phyloP scores from a whole-genome alignment of 495 filamentous ascomycete species.

The Thermothielavioides terrestris region DNA sequence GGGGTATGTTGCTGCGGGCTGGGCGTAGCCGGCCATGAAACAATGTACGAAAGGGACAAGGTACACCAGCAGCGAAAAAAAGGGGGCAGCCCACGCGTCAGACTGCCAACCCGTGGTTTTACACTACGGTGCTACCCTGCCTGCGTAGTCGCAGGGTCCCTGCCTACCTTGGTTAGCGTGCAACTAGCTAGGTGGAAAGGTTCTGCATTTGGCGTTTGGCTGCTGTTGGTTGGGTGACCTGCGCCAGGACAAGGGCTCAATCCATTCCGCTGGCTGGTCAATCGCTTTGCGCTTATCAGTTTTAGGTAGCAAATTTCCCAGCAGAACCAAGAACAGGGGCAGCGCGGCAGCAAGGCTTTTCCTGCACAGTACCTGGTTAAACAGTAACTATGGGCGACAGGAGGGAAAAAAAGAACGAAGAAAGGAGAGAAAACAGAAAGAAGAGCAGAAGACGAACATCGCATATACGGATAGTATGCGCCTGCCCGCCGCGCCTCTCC shows the following conservation, averaged over 20 bases:
- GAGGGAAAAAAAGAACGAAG: background rate
- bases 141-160: background rate
- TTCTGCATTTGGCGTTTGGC: too few species aligned
- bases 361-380: too few species aligned
- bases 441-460: too few species aligned
- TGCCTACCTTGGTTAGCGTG: too few species aligned
- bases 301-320: constrained; percentile 23
- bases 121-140: constrained; percentile 3
- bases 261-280: background rate
- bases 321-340: background rate
- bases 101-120: constrained; percentile 11
- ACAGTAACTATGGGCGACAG: too few species aligned
- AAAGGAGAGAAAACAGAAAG: too few species aligned
- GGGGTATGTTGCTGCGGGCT: constrained; percentile 10
- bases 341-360: too few species aligned
- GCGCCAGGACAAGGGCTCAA: constrained; percentile 10
- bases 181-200: too few species aligned
- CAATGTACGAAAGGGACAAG: constrained; percentile 1
- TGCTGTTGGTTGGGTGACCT: constrained; percentile 3
- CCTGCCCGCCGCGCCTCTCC: too few species aligned
- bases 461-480: too few species aligned
- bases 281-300: constrained; percentile 13
- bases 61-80: constrained; percentile 7
- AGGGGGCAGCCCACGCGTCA: constrained; percentile 15
- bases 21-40: constrained; percentile 19